These are phyloP conservation scores for Lichtheimia hyalospora DNA, from an alignment of 371 early-diverging fungal genomes.

Conservation along the genomic window DNA sequence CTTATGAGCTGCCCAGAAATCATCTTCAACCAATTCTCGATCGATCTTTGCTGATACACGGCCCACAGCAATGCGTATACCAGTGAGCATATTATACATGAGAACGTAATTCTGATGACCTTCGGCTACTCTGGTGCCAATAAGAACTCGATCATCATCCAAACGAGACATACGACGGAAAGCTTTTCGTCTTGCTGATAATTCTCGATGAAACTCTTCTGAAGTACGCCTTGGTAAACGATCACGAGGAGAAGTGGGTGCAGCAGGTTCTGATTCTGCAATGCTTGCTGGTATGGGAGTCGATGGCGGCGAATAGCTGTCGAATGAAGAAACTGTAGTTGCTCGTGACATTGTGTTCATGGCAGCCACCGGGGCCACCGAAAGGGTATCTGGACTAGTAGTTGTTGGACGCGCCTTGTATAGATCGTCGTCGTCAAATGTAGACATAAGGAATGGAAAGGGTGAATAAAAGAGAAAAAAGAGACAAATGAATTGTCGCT, in stretches of 20 bases:
- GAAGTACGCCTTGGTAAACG: conserved; percentile 1
- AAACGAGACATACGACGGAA: conserved; percentile 31
- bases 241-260: background rate
- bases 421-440: background rate
- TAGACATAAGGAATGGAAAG: background rate
- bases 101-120: conserved; percentile 76
- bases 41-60: conserved; percentile 84
- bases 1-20: conserved; percentile 89
- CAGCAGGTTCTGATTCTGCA: conserved; percentile 22
- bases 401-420: no score
- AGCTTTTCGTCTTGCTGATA: conserved; percentile 28
- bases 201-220: conserved; percentile 32
- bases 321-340: background rate
- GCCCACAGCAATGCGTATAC: conserved; percentile 76
- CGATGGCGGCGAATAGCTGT: conserved; percentile 18
- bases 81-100: conserved; percentile 98
- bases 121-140: conserved; percentile 68
- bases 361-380: conserved; percentile 4
- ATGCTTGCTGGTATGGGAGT: conserved; percentile 18
- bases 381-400: background rate
- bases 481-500: background rate
- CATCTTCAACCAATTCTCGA: conserved; percentile 73
- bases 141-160: conserved; percentile 55
- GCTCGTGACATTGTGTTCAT: conserved; percentile 4
- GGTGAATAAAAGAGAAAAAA: background rate